phyloP scores from a whole-genome alignment of 1,139 yeast genomes.

The Sugiyamaella xylanicola region DNA sequence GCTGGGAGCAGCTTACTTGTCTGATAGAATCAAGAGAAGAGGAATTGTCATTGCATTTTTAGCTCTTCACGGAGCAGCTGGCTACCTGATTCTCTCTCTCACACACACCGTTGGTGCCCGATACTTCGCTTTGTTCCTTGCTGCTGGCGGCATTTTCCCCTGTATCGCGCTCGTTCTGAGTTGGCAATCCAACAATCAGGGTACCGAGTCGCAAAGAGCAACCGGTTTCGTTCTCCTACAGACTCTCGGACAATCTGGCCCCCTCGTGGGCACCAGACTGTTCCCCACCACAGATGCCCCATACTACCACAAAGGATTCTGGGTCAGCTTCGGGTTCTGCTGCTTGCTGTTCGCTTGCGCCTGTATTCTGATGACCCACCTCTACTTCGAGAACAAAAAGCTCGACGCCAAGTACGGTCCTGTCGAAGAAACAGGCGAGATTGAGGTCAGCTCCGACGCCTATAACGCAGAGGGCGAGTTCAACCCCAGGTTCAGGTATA shows the following conservation, averaged over 20 bases:
- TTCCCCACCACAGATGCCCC: slow-evolving; percentile 40
- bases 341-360: slow-evolving; percentile 30
- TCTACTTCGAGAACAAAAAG: slow-evolving; percentile 30
- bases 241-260: slow-evolving; percentile 42
- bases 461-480: slow-evolving; percentile 28
- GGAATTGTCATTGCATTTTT: slow-evolving; percentile 35
- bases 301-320: slow-evolving; percentile 37
- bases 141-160: slow-evolving; percentile 40
- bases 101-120: slow-evolving; percentile 33
- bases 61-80: slow-evolving; percentile 36
- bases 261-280: slow-evolving; percentile 39
- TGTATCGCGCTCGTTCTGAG: slow-evolving; percentile 37
- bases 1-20: slow-evolving; percentile 29
- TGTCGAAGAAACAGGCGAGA: slow-evolving; percentile 19
- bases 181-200: slow-evolving; percentile 42
- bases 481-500: slow-evolving; percentile 29
- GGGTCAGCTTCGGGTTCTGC: slow-evolving; percentile 35
- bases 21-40: slow-evolving; percentile 34
- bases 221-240: slow-evolving; percentile 39
- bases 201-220: slow-evolving; percentile 38
- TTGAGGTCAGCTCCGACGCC: slow-evolving; percentile 23
- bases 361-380: slow-evolving; percentile 28
- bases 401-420: slow-evolving; percentile 35
- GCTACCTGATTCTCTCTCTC: slow-evolving; percentile 38
- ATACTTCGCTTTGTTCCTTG: slow-evolving; percentile 40